phyloP scores from a whole-genome alignment of 2,329 filamentous ascomycete species.

The Calonectria pseudoreteaudii region DNA sequence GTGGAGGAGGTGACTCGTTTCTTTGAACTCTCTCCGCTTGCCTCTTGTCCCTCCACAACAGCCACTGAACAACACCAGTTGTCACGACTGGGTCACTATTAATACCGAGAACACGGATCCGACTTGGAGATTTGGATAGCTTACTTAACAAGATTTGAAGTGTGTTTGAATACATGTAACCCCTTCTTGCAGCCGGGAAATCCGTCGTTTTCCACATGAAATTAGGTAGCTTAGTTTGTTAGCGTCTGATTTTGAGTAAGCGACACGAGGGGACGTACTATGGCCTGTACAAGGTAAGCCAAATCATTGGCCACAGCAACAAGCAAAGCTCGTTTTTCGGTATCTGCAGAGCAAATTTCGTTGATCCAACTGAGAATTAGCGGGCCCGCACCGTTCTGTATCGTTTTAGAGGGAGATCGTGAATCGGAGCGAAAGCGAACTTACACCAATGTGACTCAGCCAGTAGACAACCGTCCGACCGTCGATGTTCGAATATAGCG shows the following conservation, averaged over 20 bases:
- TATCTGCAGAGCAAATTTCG: conserved; percentile 35
- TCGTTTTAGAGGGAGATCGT: background rate
- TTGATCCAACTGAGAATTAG: conserved; percentile 40
- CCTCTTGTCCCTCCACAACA: background rate
- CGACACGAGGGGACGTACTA: background rate
- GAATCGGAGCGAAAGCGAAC: background rate
- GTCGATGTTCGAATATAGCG: conserved; percentile 27
- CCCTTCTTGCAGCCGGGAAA: conserved; percentile 30
- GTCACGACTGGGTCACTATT: background rate
- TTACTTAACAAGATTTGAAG: conserved; percentile 27
- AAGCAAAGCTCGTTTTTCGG: conserved; percentile 34
- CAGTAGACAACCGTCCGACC: conserved; percentile 33
- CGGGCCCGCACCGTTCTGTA: conserved; percentile 32
- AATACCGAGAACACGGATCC: background rate
- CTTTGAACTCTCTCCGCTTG: background rate
- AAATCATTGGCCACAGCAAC: conserved; percentile 29
- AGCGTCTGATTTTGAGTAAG: background rate
- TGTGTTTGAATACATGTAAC: conserved; percentile 25
- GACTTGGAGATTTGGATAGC: background rate
- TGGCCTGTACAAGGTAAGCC: conserved; percentile 34
- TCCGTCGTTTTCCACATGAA: conserved; percentile 35
- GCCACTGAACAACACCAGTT: background rate
- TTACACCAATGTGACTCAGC: conserved; percentile 37
- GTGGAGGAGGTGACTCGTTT: background rate
- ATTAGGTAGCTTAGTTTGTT: conserved; percentile 22